These are phyloP conservation scores for Tetrastigma voinierianum DNA, from an alignment of 164 flowering plant genomes.

Conservation along the genomic window DNA sequence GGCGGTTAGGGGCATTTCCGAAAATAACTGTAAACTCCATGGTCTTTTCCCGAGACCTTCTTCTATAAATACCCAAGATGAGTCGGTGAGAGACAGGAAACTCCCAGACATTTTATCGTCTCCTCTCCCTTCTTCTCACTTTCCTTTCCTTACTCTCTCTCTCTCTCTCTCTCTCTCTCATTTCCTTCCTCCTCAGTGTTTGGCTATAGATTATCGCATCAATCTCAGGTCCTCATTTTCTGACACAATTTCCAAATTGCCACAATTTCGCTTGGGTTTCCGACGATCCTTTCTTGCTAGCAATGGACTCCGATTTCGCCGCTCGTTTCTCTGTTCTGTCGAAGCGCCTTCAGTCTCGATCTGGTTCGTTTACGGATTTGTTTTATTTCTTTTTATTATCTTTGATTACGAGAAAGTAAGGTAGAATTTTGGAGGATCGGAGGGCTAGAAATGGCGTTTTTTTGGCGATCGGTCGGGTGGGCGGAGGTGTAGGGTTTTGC, in stretches of 20 bases:
- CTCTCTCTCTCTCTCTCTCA: background rate
- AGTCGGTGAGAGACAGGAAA: too few relatives aligned
- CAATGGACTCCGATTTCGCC: slow-evolving; percentile 40
- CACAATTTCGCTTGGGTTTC: too few relatives aligned
- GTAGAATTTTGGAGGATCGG: background rate
- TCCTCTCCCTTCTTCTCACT: too few relatives aligned
- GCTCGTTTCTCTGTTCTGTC: slow-evolving; percentile 20
- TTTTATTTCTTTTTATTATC: background rate
- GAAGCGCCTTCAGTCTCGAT: slow-evolving; percentile 33
- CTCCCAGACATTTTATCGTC: too few relatives aligned
- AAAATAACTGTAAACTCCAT: background rate
- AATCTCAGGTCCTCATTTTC: too few relatives aligned
- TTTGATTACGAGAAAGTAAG: too few relatives aligned
- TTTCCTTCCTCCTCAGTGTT: background rate
- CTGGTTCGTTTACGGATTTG: slow-evolving; percentile 27
- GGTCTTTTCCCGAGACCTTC: background rate
- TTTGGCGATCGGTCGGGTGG: background rate
- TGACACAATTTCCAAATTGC: too few relatives aligned
- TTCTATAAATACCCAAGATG: background rate
- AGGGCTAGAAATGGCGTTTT: background rate
- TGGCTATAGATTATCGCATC: too few relatives aligned
- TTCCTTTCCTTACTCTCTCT: slow-evolving; percentile 3
- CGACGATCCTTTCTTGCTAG: too few relatives aligned
- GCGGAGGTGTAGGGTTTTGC: background rate
- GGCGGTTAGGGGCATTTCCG: slow-evolving; percentile 12